These are phyloP conservation scores for Fusarium odoratissimum DNA, from an alignment of 2,329 filamentous ascomycete species.

Conservation along the genomic window DNA sequence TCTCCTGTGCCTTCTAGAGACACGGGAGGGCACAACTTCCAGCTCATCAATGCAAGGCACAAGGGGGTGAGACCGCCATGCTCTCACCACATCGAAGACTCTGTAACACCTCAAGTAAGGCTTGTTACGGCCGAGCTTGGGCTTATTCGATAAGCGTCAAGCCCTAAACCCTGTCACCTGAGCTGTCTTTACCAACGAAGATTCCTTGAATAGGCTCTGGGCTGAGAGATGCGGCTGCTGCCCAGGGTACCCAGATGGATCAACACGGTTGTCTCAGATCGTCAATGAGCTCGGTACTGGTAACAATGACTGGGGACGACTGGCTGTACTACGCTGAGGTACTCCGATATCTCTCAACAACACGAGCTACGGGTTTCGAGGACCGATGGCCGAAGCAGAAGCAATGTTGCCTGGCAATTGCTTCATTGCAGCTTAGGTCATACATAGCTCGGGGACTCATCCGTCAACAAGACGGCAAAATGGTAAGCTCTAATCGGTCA, in stretches of 20 bases:
- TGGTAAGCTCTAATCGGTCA: conserved; percentile 9
- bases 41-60: conserved; percentile 36
- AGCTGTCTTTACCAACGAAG: conserved; percentile 18
- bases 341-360: conserved; percentile 26
- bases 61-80: conserved; percentile 38
- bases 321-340: conserved; percentile 15
- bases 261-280: conserved; percentile 38
- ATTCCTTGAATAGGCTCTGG: conserved; percentile 18
- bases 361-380: conserved; percentile 35
- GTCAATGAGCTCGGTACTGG: conserved; percentile 30
- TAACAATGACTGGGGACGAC: conserved; percentile 21
- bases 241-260: conserved; percentile 17
- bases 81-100: conserved; percentile 30
- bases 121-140: conserved; percentile 16
- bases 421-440: conserved; percentile 38
- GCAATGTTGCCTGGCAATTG: conserved; percentile 25
- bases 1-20: conserved; percentile 28
- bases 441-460: conserved; percentile 29
- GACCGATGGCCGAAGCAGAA: conserved; percentile 21
- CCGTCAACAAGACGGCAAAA: conserved; percentile 9
- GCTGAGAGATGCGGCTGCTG: conserved; percentile 18
- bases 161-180: conserved; percentile 8
- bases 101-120: conserved; percentile 26
- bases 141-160: conserved; percentile 7
- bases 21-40: conserved; percentile 21